Conservation (phyloP, 2,329 filamentous ascomycete genomes). For the Aspergillus novofumigatus region DNA sequence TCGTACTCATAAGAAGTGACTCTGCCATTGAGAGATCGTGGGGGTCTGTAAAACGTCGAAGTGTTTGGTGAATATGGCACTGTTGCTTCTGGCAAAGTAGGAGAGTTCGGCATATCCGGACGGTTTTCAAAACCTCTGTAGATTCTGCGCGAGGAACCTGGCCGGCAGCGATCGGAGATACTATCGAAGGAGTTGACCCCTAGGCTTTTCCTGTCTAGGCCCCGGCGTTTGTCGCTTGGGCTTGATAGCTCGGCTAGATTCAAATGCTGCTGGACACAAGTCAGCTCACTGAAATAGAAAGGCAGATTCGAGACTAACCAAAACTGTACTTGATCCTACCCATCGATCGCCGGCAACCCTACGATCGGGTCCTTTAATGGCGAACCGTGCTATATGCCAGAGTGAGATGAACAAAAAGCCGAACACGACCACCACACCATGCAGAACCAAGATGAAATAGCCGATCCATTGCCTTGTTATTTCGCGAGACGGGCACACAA, state of each 20-base stretch:
- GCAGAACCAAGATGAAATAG: constrained; percentile 4
- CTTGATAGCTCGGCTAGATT: not conserved
- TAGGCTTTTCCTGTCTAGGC: not conserved
- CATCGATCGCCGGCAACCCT: not conserved
- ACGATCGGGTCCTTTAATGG: not conserved
- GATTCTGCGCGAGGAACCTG: not conserved
- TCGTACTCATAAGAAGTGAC: not conserved
- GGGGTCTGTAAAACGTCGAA: constrained; percentile 1
- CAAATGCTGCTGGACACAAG: not conserved
- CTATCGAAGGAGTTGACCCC: not conserved
- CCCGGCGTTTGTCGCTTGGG: not conserved
- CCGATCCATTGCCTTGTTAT: constrained; percentile 2
- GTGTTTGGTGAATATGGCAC: not conserved
- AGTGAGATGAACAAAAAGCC: not conserved
- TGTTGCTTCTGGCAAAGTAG: not conserved
- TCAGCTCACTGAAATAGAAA: not conserved
- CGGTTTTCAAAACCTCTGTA: not conserved
- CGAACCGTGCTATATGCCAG: not conserved
- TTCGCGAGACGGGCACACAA: not conserved
- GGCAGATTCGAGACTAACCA: not conserved
- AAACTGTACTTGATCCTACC: not conserved
- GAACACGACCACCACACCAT: constrained; percentile 2
- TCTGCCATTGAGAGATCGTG: not conserved
- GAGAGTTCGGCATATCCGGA: not conserved
- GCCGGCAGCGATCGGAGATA: not conserved